Conservation (phyloP, 768 basidiomycete species). For the Collybia nuda region DNA sequence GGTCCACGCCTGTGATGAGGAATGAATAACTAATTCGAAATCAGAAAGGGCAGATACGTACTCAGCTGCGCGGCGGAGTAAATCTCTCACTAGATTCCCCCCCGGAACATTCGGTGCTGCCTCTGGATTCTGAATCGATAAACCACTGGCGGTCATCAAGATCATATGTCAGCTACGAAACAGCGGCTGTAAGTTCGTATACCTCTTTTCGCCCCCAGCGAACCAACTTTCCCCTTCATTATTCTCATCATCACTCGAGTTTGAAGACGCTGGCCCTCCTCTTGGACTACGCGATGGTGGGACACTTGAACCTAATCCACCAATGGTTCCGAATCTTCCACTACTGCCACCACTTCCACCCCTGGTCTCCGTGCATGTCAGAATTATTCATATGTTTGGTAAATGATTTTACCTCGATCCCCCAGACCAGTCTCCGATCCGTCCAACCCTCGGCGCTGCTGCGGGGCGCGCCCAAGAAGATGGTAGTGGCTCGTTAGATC, state of each 20-base stretch:
- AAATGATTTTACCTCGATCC: constrained; percentile 14
- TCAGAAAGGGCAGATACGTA: constrained; percentile 33
- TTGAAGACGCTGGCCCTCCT: constrained; percentile 32
- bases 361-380: background rate
- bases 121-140: constrained; percentile 87
- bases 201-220: constrained; percentile 96
- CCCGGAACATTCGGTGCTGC: constrained; percentile 44
- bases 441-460: constrained; percentile 42
- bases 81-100: constrained; percentile 62
- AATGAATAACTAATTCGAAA: background rate
- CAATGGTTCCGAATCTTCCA: constrained; percentile 28
- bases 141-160: constrained; percentile 54
- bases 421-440: constrained; percentile 52
- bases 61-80: constrained; percentile 82
- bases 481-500: constrained; percentile 47
- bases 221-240: constrained; percentile 71
- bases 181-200: background rate
- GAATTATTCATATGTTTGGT: constrained; percentile 1
- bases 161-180: background rate
- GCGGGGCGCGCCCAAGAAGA: constrained; percentile 41
- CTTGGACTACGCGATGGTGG: constrained; percentile 8
- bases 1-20: constrained; percentile 34
- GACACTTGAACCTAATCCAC: constrained; percentile 21
- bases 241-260: constrained; percentile 42
- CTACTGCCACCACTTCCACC: constrained; percentile 6